Percentiles rank a stretch among this genome's conserved stretches.
Conservation (phyloP, 2,329 filamentous ascomycete species). For the Exophiala calicioides region DNA sequence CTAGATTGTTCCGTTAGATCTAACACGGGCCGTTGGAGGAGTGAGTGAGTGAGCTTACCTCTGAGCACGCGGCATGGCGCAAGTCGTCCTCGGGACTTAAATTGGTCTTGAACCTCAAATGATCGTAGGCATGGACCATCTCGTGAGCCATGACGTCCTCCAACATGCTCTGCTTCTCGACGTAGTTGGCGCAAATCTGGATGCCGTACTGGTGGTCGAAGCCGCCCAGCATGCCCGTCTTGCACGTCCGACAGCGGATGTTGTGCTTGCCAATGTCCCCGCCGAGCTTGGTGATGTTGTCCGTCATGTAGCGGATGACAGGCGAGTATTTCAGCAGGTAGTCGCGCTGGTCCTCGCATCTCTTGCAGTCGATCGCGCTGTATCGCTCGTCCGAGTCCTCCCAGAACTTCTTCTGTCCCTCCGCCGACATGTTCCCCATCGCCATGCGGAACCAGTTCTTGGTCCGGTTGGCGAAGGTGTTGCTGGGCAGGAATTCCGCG, state of each 20-base stretch:
- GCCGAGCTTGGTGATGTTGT: conserved; percentile 77
- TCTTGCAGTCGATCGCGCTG: conserved; percentile 74
- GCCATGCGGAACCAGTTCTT: conserved; percentile 84
- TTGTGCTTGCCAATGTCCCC: conserved; percentile 72
- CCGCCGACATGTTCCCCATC: conserved; percentile 67
- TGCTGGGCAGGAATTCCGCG: conserved; percentile 36
- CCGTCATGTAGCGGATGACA: conserved; percentile 79
- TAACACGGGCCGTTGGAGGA: neutral
- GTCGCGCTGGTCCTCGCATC: conserved; percentile 78
- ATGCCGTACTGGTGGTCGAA: conserved; percentile 88
- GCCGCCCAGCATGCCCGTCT: conserved; percentile 71
- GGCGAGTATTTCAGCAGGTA: conserved; percentile 85
- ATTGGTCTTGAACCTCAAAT: conserved; percentile 87
- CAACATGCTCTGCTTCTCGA: conserved; percentile 74
- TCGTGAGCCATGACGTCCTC: conserved; percentile 96
- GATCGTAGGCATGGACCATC: conserved; percentile 97
- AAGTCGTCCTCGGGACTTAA: conserved; percentile 67
- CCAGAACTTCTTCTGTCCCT: conserved; percentile 75
- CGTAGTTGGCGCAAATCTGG: conserved; percentile 86
- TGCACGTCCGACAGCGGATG: conserved; percentile 80
- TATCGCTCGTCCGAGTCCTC: conserved; percentile 72
- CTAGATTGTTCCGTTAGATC: conserved; percentile 45
- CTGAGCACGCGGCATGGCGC: conserved; percentile 88
- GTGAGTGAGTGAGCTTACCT: conserved; percentile 59
- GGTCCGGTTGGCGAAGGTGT: conserved; percentile 60